These are phyloP conservation scores for Multifurca ochricompacta DNA, from an alignment of 768 basidiomycete species.

Conservation along the genomic window DNA sequence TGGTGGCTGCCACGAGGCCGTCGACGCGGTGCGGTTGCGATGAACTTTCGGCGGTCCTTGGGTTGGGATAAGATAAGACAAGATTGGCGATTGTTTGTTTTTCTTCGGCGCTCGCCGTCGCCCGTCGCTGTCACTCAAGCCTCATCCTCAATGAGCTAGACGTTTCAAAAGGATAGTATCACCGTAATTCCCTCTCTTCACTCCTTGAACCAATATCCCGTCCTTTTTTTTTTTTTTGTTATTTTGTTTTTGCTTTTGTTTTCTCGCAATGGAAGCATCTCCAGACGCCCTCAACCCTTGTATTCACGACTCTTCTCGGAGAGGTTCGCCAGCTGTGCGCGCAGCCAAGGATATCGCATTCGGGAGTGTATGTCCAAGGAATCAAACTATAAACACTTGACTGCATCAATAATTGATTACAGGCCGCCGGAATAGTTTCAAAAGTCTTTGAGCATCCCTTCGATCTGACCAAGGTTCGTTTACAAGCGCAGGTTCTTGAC, in stretches of 20 bases:
- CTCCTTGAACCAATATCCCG: background rate
- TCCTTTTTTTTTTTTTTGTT: background rate
- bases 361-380: slow-evolving; percentile 23
- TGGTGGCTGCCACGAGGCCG: too few relatives aligned
- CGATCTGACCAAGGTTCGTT: slow-evolving; percentile 89
- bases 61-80: too few relatives aligned
- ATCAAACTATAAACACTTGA: background rate
- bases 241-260: background rate
- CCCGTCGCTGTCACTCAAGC: background rate
- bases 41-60: too few relatives aligned
- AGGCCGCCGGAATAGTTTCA: slow-evolving; percentile 83
- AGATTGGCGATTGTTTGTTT: too few relatives aligned
- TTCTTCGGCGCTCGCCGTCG: too few relatives aligned
- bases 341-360: slow-evolving; percentile 26
- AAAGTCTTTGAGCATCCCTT: slow-evolving; percentile 93
- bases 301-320: slow-evolving; percentile 1
- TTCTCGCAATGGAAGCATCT: slow-evolving; percentile 21
- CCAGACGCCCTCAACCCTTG: slow-evolving; percentile 19
- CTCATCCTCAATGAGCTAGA: background rate
- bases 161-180: too few relatives aligned
- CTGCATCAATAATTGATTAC: background rate
- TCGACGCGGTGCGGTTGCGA: too few relatives aligned
- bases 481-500: slow-evolving; percentile 85
- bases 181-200: background rate
- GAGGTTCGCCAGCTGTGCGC: slow-evolving; percentile 20